phyloP scores from a whole-genome alignment of 257 asterid species.

The Catharanthus roseus region DNA sequence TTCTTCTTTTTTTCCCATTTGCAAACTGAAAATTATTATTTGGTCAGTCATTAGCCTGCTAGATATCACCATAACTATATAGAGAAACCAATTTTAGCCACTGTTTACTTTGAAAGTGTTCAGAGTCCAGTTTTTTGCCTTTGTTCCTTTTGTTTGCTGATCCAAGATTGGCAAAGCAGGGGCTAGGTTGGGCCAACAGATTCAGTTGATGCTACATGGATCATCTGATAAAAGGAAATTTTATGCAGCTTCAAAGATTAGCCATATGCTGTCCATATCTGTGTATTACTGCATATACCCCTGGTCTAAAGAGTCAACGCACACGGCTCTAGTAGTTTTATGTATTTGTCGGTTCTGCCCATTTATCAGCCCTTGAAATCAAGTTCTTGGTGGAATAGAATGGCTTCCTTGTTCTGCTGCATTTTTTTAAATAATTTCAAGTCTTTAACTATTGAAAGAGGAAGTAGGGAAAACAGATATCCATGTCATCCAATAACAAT shows the following conservation, averaged over 20 bases:
- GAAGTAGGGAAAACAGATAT: background rate
- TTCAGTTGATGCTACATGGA: background rate
- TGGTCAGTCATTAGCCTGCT: background rate
- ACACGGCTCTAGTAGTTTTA: background rate
- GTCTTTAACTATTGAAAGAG: background rate
- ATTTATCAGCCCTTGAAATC: background rate
- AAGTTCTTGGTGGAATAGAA: background rate
- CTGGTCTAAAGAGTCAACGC: too few relatives aligned
- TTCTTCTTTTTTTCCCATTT: background rate
- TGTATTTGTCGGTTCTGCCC: background rate
- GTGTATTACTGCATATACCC: background rate
- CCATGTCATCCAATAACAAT: background rate
- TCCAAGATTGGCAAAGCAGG: background rate
- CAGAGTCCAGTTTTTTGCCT: background rate
- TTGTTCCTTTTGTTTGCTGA: background rate
- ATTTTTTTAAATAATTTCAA: background rate
- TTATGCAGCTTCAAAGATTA: background rate
- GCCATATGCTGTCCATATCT: background rate
- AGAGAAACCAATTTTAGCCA: background rate
- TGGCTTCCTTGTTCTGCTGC: background rate
- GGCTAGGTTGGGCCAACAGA: background rate
- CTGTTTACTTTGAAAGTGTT: background rate
- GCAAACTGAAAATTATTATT: background rate
- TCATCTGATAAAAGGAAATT: background rate
- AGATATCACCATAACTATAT: background rate